Conservation (phyloP, 805 yeast genomes). For the Sporopachydermia quercuum region DNA sequence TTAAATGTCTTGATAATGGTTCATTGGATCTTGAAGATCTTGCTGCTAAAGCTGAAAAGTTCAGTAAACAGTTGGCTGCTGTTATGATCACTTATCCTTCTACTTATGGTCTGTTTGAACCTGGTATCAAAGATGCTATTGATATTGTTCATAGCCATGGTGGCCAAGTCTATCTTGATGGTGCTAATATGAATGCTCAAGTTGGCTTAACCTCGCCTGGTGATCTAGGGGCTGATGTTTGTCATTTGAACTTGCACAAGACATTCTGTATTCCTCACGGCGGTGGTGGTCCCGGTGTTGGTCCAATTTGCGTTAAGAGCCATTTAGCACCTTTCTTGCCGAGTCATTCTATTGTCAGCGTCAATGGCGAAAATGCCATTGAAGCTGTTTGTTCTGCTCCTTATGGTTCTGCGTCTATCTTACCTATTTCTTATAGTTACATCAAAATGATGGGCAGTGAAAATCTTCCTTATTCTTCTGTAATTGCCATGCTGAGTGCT, state of each 20-base stretch:
- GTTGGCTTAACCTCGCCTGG: constrained; percentile 97
- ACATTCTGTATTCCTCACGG: constrained; percentile 98
- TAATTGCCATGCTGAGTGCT: constrained; percentile 86
- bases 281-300: constrained; percentile 99
- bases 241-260: constrained; percentile 92
- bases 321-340: constrained; percentile 79
- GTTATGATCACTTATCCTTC: constrained; percentile 97
- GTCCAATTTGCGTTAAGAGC: constrained; percentile 85
- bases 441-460: constrained; percentile 85
- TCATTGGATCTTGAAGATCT: constrained; percentile 74
- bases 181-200: constrained; percentile 99
- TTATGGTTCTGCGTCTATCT: constrained; percentile 84
- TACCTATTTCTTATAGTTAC: constrained; percentile 90
- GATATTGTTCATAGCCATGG: constrained; percentile 75
- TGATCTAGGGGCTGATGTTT: constrained; percentile 94
- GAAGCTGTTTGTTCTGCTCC: constrained; percentile 85
- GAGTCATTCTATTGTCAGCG: constrained; percentile 41
- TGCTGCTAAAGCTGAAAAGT: constrained; percentile 52
- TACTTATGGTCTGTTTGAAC: constrained; percentile 92
- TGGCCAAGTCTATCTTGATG: constrained; percentile 94
- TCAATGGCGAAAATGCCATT: constrained; percentile 35
- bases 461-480: constrained; percentile 75
- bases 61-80: constrained; percentile 64
- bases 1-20: constrained; percentile 76
- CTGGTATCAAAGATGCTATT: constrained; percentile 73